Conservation (phyloP, 1,284 basidiomycete species). For the Microbotryomycetes sp. region DNA sequence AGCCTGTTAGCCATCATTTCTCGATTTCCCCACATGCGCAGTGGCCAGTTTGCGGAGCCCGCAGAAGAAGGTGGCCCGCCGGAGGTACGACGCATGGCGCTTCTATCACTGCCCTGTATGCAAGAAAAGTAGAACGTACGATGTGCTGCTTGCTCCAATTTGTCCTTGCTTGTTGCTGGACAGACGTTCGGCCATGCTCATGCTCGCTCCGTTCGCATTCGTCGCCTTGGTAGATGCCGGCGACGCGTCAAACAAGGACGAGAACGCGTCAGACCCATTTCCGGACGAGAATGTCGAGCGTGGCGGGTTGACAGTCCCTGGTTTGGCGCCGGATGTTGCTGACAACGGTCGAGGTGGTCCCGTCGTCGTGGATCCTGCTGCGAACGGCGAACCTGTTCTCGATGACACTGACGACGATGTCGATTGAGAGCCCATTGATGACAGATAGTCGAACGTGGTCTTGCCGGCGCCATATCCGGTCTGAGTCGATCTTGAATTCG, state of each 20-base stretch:
- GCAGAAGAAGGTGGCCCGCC: too few species aligned
- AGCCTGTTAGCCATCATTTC: too few species aligned
- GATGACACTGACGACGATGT: constrained; percentile 10
- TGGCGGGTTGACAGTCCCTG: not conserved
- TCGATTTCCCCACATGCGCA: too few species aligned
- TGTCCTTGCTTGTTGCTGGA: constrained; percentile 2
- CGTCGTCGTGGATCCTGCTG: constrained; percentile 19
- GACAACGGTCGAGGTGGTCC: not conserved
- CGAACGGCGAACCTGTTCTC: not conserved
- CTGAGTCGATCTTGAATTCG: not conserved
- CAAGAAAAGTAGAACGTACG: too few species aligned
- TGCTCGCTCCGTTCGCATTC: not conserved
- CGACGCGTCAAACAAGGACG: constrained; percentile 31
- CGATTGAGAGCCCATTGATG: constrained; percentile 22
- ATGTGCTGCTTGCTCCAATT: constrained; percentile 8
- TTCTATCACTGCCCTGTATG: too few species aligned
- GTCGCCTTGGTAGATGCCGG: not conserved
- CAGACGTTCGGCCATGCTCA: constrained; percentile 25
- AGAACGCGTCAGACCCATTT: constrained; percentile 31
- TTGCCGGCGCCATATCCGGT: constrained; percentile 19
- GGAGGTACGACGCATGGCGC: too few species aligned
- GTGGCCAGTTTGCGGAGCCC: too few species aligned
- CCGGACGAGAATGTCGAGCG: not conserved
- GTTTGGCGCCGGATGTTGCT: not conserved
- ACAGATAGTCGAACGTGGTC: constrained; percentile 40